These are phyloP conservation scores for Boletus insuetus DNA, from an alignment of 768 basidiomycete genomes.

Conservation along the genomic window DNA sequence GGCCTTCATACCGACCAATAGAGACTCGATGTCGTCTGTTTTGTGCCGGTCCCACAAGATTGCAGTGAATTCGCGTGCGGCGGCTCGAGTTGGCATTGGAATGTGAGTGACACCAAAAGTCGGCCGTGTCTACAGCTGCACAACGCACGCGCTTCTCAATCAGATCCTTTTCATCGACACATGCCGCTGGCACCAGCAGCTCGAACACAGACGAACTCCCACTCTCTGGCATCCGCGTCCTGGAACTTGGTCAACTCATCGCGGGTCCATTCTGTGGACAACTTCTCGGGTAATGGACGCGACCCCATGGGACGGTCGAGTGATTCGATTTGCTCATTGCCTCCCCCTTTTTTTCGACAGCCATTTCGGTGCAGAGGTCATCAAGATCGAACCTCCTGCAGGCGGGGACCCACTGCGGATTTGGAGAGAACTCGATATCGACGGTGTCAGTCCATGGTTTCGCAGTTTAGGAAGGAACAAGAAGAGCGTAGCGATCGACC, in stretches of 20 bases:
- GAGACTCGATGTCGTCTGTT: neutral
- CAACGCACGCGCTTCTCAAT: neutral
- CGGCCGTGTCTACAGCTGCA: neutral
- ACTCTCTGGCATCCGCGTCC: slow-evolving; percentile 58
- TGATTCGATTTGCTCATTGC: neutral
- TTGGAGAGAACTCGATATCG: slow-evolving; percentile 68
- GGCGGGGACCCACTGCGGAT: slow-evolving; percentile 66
- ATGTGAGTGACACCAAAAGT: slow-evolving; percentile 2
- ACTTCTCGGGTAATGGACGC: slow-evolving; percentile 52
- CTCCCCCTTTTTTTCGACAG: slow-evolving; percentile 32
- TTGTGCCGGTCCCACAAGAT: neutral
- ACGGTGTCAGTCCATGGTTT: slow-evolving; percentile 75
- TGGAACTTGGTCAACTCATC: slow-evolving; percentile 70
- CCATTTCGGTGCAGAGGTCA: slow-evolving; percentile 70
- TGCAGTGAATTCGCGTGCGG: no score
- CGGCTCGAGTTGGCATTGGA: neutral
- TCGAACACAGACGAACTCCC: slow-evolving; percentile 41
- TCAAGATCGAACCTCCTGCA: slow-evolving; percentile 66
- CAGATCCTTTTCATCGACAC: slow-evolving; percentile 17
- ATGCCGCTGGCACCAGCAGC: neutral
- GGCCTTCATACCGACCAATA: neutral
- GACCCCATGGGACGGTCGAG: neutral
- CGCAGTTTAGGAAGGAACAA: slow-evolving; percentile 70
- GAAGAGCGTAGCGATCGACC: slow-evolving; percentile 68
- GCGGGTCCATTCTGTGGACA: slow-evolving; percentile 75